A percentile compares a stretch with the other conserved stretches of the same genome.
These are phyloP conservation scores for Rugonectria rugulosa DNA, from an alignment of 2,329 filamentous ascomycete species.

Conservation along the genomic window DNA sequence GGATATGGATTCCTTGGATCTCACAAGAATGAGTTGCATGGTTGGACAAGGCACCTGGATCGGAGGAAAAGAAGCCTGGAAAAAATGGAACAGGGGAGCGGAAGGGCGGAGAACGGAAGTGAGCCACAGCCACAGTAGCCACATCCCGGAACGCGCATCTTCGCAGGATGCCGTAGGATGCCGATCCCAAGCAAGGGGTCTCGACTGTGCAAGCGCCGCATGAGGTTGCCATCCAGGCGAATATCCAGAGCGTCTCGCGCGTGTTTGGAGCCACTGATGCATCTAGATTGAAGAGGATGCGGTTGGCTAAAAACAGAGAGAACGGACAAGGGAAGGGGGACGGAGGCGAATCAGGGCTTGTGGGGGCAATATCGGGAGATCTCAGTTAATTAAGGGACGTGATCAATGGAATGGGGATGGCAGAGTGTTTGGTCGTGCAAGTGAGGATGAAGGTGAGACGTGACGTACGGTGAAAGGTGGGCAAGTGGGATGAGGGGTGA, in stretches of 20 bases:
- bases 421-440: not conserved
- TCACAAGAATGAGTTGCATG: not conserved
- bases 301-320: not conserved
- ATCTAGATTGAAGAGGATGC: slow-evolving; percentile 24
- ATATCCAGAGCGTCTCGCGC: slow-evolving; percentile 38
- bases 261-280: slow-evolving; percentile 29
- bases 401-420: slow-evolving; percentile 13
- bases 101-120: too few species aligned
- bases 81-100: too few species aligned
- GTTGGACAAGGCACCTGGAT: too few species aligned
- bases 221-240: too few species aligned
- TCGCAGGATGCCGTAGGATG: too few species aligned
- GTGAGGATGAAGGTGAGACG: slow-evolving; percentile 12
- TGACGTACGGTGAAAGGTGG: slow-evolving; percentile 2
- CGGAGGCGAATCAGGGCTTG: too few species aligned
- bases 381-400: slow-evolving; percentile 19
- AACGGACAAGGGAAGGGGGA: not conserved
- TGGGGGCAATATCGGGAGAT: not conserved
- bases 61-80: too few species aligned
- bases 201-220: slow-evolving; percentile 20
- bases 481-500: too few species aligned
- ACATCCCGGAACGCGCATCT: too few species aligned
- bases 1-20: not conserved
- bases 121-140: too few species aligned
- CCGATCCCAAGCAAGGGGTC: not conserved